Evolutionary conservation across 2,329 filamentous ascomycete species (phyloP).

Genomic region (Chaetothyriales sp.): DNA sequence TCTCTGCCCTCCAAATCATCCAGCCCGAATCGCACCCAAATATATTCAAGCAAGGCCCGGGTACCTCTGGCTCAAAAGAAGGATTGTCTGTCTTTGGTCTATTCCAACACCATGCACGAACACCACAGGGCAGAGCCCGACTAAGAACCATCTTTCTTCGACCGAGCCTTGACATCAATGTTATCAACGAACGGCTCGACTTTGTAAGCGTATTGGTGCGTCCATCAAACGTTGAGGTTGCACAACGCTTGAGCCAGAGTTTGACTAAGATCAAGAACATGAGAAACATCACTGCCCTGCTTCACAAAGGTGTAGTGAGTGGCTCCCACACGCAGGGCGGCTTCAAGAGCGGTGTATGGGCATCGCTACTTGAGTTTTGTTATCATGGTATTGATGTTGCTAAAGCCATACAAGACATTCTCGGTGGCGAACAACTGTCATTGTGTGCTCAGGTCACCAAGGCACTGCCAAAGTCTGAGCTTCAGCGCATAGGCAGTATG

Average conservation of each 20-base stretch:
- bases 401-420: constrained; percentile 45
- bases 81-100: constrained; percentile 71
- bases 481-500: constrained; percentile 52
- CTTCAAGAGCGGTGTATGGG: constrained; percentile 56
- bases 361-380: constrained; percentile 56
- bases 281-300: constrained; percentile 48
- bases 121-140: constrained; percentile 58
- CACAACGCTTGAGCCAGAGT: constrained; percentile 43
- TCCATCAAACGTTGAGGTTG: constrained; percentile 46
- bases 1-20: constrained; percentile 71
- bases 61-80: constrained; percentile 55
- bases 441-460: constrained; percentile 36
- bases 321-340: constrained; percentile 36
- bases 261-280: constrained; percentile 65
- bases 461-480: constrained; percentile 40
- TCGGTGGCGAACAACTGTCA: constrained; percentile 30
- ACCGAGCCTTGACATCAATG: constrained; percentile 51
- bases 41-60: constrained; percentile 57
- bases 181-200: constrained; percentile 57
- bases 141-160: constrained; percentile 71
- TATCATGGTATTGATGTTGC: constrained; percentile 55
- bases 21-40: constrained; percentile 72
- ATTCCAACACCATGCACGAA: constrained; percentile 59
- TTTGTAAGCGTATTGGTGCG: constrained; percentile 52
- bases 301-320: constrained; percentile 61